phyloP scores from a whole-genome alignment of 495 filamentous ascomycete species.

The Penicillium simplicissimum region DNA sequence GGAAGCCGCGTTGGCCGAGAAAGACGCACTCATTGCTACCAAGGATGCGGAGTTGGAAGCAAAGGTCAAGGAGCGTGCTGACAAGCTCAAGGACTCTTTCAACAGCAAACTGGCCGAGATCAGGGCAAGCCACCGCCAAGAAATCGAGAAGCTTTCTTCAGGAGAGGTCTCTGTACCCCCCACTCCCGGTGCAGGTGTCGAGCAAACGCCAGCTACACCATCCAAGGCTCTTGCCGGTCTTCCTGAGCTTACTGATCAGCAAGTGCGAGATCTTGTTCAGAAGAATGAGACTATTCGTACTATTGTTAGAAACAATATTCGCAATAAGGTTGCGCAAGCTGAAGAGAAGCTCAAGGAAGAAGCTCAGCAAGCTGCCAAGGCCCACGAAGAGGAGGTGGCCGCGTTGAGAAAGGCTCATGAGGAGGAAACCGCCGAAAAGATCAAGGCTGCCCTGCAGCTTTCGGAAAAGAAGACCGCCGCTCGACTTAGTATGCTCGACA shows the following conservation, averaged over 20 bases:
- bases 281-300: constrained; percentile 63
- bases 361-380: constrained; percentile 20
- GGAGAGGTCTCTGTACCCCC: constrained; percentile 52
- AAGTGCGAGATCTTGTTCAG: constrained; percentile 64
- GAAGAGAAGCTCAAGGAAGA: constrained; percentile 60
- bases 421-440: constrained; percentile 39
- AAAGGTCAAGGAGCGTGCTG: constrained; percentile 64
- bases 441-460: constrained; percentile 47
- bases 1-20: constrained; percentile 52
- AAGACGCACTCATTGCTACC: constrained; percentile 37
- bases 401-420: constrained; percentile 59
- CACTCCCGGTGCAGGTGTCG: constrained; percentile 30
- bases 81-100: constrained; percentile 70
- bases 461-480: constrained; percentile 63
- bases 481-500: constrained; percentile 79
- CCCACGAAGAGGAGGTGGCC: constrained; percentile 16
- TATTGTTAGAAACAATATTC: constrained; percentile 70
- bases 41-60: constrained; percentile 52
- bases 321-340: constrained; percentile 55
- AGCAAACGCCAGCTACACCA: constrained; percentile 40
- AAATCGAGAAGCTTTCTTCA: constrained; percentile 62
- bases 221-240: constrained; percentile 33
- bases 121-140: constrained; percentile 54
- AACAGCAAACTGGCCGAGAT: constrained; percentile 69
- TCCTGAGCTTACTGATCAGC: constrained; percentile 53